Conservation (phyloP, 2,329 filamentous ascomycete species). For the Aspergillus floridensis region DNA sequence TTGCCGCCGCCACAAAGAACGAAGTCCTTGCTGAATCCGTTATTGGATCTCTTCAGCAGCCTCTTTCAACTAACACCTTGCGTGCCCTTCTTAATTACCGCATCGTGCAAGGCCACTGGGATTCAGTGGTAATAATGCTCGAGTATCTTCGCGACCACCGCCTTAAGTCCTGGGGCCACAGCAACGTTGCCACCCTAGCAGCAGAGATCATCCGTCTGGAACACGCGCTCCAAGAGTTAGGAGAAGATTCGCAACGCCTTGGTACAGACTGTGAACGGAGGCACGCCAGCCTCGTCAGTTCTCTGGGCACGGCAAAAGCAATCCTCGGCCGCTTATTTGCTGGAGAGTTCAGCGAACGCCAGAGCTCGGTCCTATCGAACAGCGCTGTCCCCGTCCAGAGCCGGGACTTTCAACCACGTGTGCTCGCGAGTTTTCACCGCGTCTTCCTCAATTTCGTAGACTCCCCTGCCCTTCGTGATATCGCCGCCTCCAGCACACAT, state of each 20-base stretch:
- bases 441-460: slow-evolving; percentile 31
- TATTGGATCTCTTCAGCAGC: slow-evolving; percentile 29
- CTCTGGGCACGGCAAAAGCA: slow-evolving; percentile 27
- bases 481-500: slow-evolving; percentile 23
- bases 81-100: slow-evolving; percentile 37
- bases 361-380: neutral
- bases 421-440: slow-evolving; percentile 28
- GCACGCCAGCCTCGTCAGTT: neutral
- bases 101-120: slow-evolving; percentile 35
- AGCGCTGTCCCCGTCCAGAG: slow-evolving; percentile 13
- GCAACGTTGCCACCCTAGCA: slow-evolving; percentile 35
- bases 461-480: slow-evolving; percentile 29
- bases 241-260: neutral
- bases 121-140: slow-evolving; percentile 31
- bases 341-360: slow-evolving; percentile 33
- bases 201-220: slow-evolving; percentile 43
- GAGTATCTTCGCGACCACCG: slow-evolving; percentile 34
- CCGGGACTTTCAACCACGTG: slow-evolving; percentile 27
- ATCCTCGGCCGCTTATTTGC: slow-evolving; percentile 35
- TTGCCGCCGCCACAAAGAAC: slow-evolving; percentile 52
- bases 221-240: slow-evolving; percentile 13
- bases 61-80: slow-evolving; percentile 35
- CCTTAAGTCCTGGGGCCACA: slow-evolving; percentile 38
- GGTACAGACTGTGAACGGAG: no score
- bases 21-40: slow-evolving; percentile 29